These are phyloP conservation scores for Astrephomene gubernaculifera DNA, from an alignment of 139 green algal genomes.

Conservation along the genomic window DNA sequence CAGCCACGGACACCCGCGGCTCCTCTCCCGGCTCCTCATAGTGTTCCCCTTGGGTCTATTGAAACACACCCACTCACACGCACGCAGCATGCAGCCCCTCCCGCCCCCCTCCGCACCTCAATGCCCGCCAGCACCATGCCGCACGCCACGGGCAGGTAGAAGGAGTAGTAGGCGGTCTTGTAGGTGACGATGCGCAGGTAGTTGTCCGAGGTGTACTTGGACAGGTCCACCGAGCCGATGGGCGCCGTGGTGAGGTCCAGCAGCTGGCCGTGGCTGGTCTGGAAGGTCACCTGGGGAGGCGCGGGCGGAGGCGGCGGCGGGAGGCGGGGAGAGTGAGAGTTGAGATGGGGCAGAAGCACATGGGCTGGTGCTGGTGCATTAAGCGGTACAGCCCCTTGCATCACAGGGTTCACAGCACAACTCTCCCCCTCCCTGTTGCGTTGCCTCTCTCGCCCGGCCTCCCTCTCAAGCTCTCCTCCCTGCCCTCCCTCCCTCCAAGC, in stretches of 20 bases:
- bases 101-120: conserved; percentile 19
- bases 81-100: neutral
- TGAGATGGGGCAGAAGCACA: no score
- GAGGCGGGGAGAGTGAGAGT: neutral
- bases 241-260: conserved; percentile 97
- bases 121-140: conserved; percentile 91
- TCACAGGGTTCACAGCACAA: no score
- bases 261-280: conserved; percentile 96
- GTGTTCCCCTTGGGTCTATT: no score
- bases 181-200: conserved; percentile 97
- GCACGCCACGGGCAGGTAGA: conserved; percentile 95
- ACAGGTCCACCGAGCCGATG: conserved; percentile 82
- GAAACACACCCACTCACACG: neutral
- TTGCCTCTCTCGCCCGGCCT: no score
- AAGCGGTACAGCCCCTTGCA: no score
- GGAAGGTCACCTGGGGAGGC: conserved; percentile 83
- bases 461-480: neutral
- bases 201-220: conserved; percentile 91
- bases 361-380: no score
- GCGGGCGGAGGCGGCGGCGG: neutral
- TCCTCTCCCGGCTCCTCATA: no score
- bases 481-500: neutral
- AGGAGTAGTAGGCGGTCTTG: conserved; percentile 96
- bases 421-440: no score
- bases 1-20: no score